These are phyloP conservation scores for Phytophthora fragariaefolia DNA, from an alignment of 352 stramenopile species.

Conservation along the genomic window DNA sequence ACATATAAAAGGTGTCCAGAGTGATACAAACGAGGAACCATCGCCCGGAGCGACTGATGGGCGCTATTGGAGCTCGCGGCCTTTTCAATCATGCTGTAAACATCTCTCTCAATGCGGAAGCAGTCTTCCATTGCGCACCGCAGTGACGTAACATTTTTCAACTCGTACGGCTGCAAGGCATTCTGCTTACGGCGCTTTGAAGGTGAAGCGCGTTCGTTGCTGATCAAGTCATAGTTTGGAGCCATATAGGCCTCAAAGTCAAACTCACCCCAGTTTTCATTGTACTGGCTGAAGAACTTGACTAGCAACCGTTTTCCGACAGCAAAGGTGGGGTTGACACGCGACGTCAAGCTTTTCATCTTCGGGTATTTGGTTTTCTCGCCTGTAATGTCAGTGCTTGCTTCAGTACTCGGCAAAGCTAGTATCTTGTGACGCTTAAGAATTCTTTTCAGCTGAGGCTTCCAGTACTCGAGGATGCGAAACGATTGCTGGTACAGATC, in stretches of 20 bases:
- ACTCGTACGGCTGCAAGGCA: constrained; percentile 51
- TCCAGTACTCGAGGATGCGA: constrained; percentile 65
- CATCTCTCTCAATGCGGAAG: constrained; percentile 65
- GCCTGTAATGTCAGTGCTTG: background rate
- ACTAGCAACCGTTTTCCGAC: constrained; percentile 65
- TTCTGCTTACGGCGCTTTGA: constrained; percentile 56
- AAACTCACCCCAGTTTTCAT: constrained; percentile 84
- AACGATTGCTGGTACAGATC: constrained; percentile 73
- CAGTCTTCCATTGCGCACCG: constrained; percentile 81
- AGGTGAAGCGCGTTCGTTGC: constrained; percentile 10
- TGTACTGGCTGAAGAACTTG: constrained; percentile 89
- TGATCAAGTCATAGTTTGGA: constrained; percentile 47
- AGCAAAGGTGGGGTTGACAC: constrained; percentile 81
- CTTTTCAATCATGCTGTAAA: constrained; percentile 64
- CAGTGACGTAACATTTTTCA: constrained; percentile 65
- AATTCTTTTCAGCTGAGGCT: constrained; percentile 57
- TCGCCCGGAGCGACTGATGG: constrained; percentile 25
- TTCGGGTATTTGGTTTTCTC: constrained; percentile 45
- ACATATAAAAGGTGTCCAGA: constrained; percentile 62
- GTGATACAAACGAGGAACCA: constrained; percentile 62
- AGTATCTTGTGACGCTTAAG: constrained; percentile 57
- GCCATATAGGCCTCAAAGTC: constrained; percentile 73
- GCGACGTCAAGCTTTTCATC: constrained; percentile 72
- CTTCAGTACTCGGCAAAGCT: constrained; percentile 16
- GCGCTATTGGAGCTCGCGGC: background rate